Conservation (phyloP, 2,329 filamentous ascomycete species). For the Macroventuria anomochaeta region DNA sequence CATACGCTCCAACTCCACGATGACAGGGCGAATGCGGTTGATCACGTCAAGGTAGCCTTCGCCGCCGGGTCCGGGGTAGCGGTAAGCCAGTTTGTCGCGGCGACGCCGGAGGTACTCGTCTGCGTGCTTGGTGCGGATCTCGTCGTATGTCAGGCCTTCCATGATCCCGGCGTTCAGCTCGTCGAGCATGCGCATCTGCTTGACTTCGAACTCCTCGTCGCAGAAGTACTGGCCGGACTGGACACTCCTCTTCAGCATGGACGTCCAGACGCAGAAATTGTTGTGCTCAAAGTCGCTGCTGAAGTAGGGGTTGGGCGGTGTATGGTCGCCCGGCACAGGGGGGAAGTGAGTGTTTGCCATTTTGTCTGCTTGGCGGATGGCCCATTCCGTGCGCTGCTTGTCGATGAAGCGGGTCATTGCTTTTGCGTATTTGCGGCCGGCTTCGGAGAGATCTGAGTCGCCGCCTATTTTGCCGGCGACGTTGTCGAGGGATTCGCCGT, state of each 20-base stretch:
- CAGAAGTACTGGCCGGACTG: constrained; percentile 91
- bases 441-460: constrained; percentile 81
- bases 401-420: constrained; percentile 86
- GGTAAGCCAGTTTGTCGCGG: constrained; percentile 90
- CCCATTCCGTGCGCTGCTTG: constrained; percentile 79
- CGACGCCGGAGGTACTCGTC: constrained; percentile 83
- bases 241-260: constrained; percentile 89
- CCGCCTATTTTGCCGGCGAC: constrained; percentile 87
- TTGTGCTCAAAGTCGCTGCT: constrained; percentile 64
- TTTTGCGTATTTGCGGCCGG: constrained; percentile 78
- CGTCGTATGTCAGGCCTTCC: constrained; percentile 92
- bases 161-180: constrained; percentile 93
- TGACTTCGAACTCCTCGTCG: constrained; percentile 91
- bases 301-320: constrained; percentile 91
- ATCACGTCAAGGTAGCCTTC: constrained; percentile 98
- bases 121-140: constrained; percentile 79
- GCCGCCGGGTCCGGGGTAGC: constrained; percentile 93
- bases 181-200: constrained; percentile 97
- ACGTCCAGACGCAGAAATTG: constrained; percentile 98
- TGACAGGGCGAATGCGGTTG: constrained; percentile 91
- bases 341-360: constrained; percentile 80
- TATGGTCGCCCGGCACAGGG: constrained; percentile 88
- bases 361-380: constrained; percentile 80
- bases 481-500: constrained; percentile 91
- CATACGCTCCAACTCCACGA: constrained; percentile 95